Evolutionary conservation across 306 rosid species (phyloP).

Genomic region (Prinsepia uniflora): DNA sequence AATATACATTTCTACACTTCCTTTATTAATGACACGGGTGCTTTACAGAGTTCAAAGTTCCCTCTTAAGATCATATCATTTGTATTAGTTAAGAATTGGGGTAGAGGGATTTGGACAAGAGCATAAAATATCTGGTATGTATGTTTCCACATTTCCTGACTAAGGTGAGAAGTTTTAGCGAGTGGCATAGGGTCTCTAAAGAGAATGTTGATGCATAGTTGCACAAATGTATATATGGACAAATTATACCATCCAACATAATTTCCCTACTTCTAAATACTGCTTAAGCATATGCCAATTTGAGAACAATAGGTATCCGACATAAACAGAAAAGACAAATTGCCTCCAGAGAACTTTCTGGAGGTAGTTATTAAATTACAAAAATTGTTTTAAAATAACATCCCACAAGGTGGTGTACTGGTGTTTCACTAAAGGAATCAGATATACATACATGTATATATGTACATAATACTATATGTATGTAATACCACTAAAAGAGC

Average conservation of each 20-base stretch:
- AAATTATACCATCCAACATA: not conserved
- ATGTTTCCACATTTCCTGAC: not conserved
- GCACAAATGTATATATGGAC: too few relatives aligned
- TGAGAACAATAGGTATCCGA: not conserved
- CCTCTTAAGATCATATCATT: not conserved
- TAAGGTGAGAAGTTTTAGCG: not conserved
- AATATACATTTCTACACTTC: conserved; percentile 1
- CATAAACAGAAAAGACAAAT: not conserved
- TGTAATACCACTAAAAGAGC: not conserved
- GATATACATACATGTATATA: not conserved
- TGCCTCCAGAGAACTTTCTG: not conserved
- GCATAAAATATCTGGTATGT: not conserved
- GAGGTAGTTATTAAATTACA: not conserved
- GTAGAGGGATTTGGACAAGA: not conserved
- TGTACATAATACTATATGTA: too few relatives aligned
- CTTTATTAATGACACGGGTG: conserved; percentile 6
- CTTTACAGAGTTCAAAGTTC: not conserved
- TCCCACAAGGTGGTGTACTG: not conserved
- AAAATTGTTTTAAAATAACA: not conserved
- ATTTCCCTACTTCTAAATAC: not conserved
- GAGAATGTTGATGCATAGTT: not conserved
- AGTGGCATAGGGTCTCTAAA: not conserved
- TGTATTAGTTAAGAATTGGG: not conserved
- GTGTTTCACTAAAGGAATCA: not conserved
- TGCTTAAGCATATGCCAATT: not conserved